Conservation (phyloP, 106 monocot species). For the Acorus calamus region DNA sequence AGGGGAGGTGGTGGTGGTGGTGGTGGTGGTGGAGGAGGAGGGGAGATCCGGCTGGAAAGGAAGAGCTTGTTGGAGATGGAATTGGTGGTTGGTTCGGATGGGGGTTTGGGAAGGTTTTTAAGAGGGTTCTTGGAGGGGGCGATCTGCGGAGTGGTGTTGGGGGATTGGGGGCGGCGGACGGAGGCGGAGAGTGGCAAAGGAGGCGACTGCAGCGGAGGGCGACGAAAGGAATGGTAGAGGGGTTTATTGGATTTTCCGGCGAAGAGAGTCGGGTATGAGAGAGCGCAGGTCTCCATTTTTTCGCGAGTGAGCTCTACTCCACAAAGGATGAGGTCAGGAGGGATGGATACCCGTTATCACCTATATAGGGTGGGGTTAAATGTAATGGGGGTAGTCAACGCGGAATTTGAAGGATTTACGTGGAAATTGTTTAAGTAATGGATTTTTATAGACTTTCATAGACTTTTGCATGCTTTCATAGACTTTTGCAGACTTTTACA, state of each 20-base stretch:
- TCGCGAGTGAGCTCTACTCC: too few relatives aligned
- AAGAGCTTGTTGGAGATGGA: conserved; percentile 71
- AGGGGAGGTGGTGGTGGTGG: conserved; percentile 21
- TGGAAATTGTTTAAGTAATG: too few relatives aligned
- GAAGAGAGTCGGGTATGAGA: too few relatives aligned
- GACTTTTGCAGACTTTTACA: too few relatives aligned
- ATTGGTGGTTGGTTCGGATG: conserved; percentile 18
- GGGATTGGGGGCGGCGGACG: conserved; percentile 22
- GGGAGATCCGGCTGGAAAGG: conserved; percentile 64
- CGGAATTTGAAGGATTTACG: too few relatives aligned
- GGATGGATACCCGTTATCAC: too few relatives aligned
- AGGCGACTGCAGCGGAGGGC: conserved; percentile 3
- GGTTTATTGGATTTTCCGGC: not conserved
- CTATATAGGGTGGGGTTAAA: too few relatives aligned
- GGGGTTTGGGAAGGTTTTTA: not conserved
- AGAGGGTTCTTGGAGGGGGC: not conserved
- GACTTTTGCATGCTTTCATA: too few relatives aligned
- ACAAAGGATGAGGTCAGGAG: too few relatives aligned
- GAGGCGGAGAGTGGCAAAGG: conserved; percentile 3
- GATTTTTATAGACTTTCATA: too few relatives aligned
- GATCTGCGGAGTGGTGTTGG: not conserved
- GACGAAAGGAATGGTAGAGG: conserved; percentile 6
- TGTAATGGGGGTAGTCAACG: too few relatives aligned
- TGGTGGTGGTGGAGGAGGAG: conserved; percentile 52
- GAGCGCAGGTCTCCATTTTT: too few relatives aligned